These are phyloP conservation scores for Moesziomyces parantarcticus DNA, from an alignment of 1,284 basidiomycete species.

Conservation along the genomic window DNA sequence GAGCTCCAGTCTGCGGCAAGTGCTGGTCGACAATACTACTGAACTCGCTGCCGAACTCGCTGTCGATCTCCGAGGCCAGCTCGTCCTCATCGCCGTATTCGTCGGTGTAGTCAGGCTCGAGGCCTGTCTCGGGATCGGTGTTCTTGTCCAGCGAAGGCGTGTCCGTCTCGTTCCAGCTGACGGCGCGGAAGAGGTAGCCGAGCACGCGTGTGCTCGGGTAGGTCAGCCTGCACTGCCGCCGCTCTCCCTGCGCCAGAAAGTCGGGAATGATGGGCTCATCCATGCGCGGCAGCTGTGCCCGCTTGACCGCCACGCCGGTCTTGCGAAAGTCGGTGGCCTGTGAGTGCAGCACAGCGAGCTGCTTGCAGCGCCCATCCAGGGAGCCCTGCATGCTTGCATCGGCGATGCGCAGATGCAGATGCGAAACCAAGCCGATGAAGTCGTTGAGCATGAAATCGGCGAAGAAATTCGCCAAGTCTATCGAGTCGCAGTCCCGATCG, in stretches of 20 bases:
- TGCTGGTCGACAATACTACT: conserved; percentile 2
- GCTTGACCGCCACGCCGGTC: conserved; percentile 34
- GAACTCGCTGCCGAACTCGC: conserved; percentile 12
- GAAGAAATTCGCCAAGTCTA: conserved; percentile 79
- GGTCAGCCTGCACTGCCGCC: conserved; percentile 10
- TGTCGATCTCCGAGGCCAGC: conserved; percentile 4
- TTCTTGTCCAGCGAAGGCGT: conserved; percentile 24
- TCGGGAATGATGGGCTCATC: conserved; percentile 31
- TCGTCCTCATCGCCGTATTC: conserved; percentile 5
- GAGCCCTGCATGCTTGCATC: conserved; percentile 75
- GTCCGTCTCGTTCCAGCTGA: conserved; percentile 34
- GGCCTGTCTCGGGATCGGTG: conserved; percentile 25
- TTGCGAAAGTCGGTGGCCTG: conserved; percentile 71
- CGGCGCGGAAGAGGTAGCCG: conserved; percentile 23
- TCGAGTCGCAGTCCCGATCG: conserved; percentile 72
- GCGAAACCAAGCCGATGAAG: conserved; percentile 71
- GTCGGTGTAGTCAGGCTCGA: conserved; percentile 8
- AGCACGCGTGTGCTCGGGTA: conserved; percentile 32
- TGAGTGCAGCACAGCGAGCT: conserved; percentile 76
- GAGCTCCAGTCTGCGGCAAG: background rate
- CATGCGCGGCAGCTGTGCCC: conserved; percentile 9
- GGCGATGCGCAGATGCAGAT: conserved; percentile 76
- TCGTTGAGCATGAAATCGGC: conserved; percentile 75
- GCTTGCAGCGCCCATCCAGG: conserved; percentile 74
- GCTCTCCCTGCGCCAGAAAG: conserved; percentile 33